Conservation (phyloP, 768 basidiomycete genomes). For the Rubroboletus pulcherrimus region DNA sequence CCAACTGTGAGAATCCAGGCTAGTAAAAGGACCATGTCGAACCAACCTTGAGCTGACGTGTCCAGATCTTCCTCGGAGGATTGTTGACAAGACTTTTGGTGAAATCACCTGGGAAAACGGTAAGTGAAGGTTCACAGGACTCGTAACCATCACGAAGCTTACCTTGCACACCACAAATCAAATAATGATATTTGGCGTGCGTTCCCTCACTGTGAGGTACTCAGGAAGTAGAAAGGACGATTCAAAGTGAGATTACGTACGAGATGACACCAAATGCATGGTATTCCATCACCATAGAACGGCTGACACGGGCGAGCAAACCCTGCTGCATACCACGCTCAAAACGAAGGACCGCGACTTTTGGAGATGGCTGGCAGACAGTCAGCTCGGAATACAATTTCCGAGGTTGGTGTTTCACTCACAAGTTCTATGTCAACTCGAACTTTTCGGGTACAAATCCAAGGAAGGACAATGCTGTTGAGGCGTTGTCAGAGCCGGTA, state of each 20-base stretch:
- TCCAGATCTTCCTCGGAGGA: conserved; percentile 72
- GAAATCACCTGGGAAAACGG: conserved; percentile 54
- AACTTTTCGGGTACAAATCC: conserved; percentile 73
- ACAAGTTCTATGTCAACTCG: conserved; percentile 73
- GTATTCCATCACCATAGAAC: conserved; percentile 73
- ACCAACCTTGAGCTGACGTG: conserved; percentile 69
- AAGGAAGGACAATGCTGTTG: conserved; percentile 63
- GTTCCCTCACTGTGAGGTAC: conserved; percentile 53
- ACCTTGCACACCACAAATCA: conserved; percentile 79
- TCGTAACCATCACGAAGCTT: not conserved
- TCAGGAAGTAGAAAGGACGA: conserved; percentile 7
- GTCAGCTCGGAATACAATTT: not conserved
- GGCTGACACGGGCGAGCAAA: conserved; percentile 68
- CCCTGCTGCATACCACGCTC: conserved; percentile 84
- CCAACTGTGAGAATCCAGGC: conserved; percentile 2
- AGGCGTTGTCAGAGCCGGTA: not conserved
- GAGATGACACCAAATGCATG: conserved; percentile 80
- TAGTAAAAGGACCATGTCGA: not conserved
- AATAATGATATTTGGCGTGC: conserved; percentile 72
- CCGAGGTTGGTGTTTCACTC: conserved; percentile 23
- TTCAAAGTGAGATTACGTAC: conserved; percentile 35
- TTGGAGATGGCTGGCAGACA: conserved; percentile 60
- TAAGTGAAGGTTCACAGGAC: not conserved
- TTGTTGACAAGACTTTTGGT: conserved; percentile 66
- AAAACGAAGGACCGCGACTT: conserved; percentile 77